Evolutionary conservation across 176 grass and related monocot genomes (phyloP), one percentile per base, ranked within the genome.

Genomic region (Cymbopogon citratus): DNA sequence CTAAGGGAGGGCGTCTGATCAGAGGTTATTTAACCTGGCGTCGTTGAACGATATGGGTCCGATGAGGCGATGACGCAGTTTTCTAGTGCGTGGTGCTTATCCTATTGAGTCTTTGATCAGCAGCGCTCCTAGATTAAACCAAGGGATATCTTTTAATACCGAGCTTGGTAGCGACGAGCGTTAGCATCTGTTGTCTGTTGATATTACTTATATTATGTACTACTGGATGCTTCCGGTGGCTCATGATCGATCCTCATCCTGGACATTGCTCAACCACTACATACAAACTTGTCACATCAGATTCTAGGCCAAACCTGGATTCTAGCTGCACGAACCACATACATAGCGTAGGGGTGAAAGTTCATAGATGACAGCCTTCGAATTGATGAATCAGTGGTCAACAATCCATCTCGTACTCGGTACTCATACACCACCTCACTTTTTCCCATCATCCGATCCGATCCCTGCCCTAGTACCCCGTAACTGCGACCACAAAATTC

Each of bases 61-160:
- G 25, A 8, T 12, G 33, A 26, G 43, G 43, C 25, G 13, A 72
- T 52, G 63, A 26, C 57, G n/a, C 78, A 23, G 64, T 81, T 75
- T 81, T 31, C 7, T 41, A 12, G 51, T 48, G 23, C 21, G 29
- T 13, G 36, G 34, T 60, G 54, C 12, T 19, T 12, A 68, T 23
- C 69, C 51, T 66, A 27, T 85, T 45, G 14, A 29, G 5, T 64
- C 51, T 43, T 43, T 29, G 1, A 78, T 66, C 54, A 71, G 33
- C 71, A 35, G 9, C 1, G 19, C 60, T 68, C 46, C 27, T 85
- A 78, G 66, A 59, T 46, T 56, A 85, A 81, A 72, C 6, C 56
- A 65, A n/a, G 36, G 10, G 83, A 73, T 82, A 77, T 71, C 27
- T 73, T 86, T 78, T 34, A 66, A 78, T 82, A 78, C 18, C 43